phyloP scores from a whole-genome alignment of 139 green algal species.

The Tetraselmis striata region DNA sequence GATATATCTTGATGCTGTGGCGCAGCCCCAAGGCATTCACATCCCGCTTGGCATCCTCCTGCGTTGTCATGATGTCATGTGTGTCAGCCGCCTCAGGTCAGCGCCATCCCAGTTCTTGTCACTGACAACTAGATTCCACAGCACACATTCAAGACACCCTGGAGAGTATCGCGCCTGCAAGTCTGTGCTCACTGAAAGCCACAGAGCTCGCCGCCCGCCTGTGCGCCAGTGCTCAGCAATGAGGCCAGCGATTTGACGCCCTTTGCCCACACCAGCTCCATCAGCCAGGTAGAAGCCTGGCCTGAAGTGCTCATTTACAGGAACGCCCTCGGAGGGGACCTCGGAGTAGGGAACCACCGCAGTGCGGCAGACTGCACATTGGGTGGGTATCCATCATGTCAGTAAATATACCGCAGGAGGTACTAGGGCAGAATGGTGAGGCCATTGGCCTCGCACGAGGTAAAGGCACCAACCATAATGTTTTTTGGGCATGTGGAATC shows the following conservation, averaged over 20 bases:
- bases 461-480: background rate
- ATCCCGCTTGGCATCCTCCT: background rate
- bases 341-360: background rate
- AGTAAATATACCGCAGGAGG: no score
- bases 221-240: slow-evolving; percentile 53
- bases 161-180: no score
- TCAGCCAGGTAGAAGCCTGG: slow-evolving; percentile 80
- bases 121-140: no score
- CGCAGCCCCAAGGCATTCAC: background rate
- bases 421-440: background rate
- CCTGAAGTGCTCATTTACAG: background rate
- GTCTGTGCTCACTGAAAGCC: slow-evolving; percentile 67
- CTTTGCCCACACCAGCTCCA: slow-evolving; percentile 82
- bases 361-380: background rate
- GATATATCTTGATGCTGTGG: background rate
- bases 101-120: no score
- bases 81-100: no score
- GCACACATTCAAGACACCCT: no score
- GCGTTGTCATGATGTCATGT: no score
- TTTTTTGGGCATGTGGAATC: slow-evolving; percentile 30
- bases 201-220: slow-evolving; percentile 51
- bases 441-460: no score
- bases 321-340: background rate
- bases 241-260: slow-evolving; percentile 61
- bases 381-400: no score